phyloP scores from a whole-genome alignment of 805 yeast genomes.

The Wickerhamomyces queroliae region DNA sequence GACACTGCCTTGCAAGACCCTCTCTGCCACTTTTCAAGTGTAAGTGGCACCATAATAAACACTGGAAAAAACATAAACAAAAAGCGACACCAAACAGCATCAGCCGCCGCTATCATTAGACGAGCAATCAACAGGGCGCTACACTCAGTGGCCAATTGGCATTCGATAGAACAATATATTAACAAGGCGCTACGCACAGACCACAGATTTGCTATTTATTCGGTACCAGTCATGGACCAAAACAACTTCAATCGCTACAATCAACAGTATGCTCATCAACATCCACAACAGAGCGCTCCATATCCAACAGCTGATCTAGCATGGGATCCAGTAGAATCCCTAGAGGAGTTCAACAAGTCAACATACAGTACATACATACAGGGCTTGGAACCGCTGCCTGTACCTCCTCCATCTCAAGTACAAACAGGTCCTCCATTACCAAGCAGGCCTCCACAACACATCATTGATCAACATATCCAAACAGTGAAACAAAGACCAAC shows the following conservation, averaged over 20 bases:
- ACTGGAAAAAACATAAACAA: too few relatives aligned
- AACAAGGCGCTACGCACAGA: too few relatives aligned
- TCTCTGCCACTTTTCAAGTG: too few relatives aligned
- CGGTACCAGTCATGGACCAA: too few relatives aligned
- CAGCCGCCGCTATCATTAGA: too few relatives aligned
- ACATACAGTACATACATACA: background rate
- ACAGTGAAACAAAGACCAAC: background rate
- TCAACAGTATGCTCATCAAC: background rate
- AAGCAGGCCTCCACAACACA: conserved; percentile 16
- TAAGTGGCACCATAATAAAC: too few relatives aligned
- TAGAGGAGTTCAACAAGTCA: conserved; percentile 13
- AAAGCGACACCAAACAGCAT: too few relatives aligned
- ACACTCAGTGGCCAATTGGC: too few relatives aligned
- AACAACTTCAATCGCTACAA: background rate
- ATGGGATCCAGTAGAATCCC: conserved; percentile 16
- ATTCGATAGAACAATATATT: too few relatives aligned
- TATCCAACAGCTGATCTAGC: conserved; percentile 8
- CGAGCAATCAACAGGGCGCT: too few relatives aligned
- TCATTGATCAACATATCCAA: conserved; percentile 12
- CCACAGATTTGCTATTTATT: too few relatives aligned
- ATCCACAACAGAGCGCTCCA: conserved; percentile 3
- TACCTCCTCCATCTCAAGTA: background rate
- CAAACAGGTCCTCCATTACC: conserved; percentile 18
- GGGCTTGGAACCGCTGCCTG: background rate
- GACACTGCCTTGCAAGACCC: too few relatives aligned